These are phyloP conservation scores for Nissolia schottii DNA, from an alignment of 306 rosid species.

Conservation along the genomic window DNA sequence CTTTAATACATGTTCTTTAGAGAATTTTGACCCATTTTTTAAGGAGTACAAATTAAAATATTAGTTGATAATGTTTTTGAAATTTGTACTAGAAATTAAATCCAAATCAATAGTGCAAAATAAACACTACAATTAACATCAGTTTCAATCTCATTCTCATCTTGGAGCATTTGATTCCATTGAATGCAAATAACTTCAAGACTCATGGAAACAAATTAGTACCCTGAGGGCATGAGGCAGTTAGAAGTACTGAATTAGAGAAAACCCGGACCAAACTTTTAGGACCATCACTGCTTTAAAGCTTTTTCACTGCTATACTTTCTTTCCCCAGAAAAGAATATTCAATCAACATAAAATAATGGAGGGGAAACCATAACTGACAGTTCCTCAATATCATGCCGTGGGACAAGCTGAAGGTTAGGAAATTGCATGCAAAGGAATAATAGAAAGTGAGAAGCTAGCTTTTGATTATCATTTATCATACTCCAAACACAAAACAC, in stretches of 20 bases:
- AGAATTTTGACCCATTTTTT: too few relatives aligned
- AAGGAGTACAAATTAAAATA: too few relatives aligned
- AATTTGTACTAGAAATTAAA: too few relatives aligned
- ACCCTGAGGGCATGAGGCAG: not conserved
- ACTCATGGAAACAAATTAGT: not conserved
- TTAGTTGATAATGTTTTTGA: too few relatives aligned
- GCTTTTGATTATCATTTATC: not conserved
- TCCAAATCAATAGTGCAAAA: too few relatives aligned
- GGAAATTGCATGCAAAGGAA: not conserved
- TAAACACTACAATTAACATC: too few relatives aligned
- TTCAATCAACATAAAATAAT: not conserved
- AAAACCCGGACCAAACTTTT: not conserved
- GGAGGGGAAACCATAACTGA: not conserved
- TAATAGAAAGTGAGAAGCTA: not conserved
- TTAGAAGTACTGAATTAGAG: not conserved
- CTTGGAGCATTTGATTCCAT: not conserved
- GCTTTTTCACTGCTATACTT: not conserved
- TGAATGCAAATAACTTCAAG: not conserved
- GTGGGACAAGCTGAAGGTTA: not conserved
- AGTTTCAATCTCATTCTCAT: not conserved
- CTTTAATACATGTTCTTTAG: too few relatives aligned
- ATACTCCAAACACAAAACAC: not conserved
- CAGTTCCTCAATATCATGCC: not conserved
- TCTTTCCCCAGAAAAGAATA: constrained; percentile 10
- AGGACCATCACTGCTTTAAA: not conserved